Conservation (phyloP, 768 basidiomycete species). For the Suillus brevipes region DNA sequence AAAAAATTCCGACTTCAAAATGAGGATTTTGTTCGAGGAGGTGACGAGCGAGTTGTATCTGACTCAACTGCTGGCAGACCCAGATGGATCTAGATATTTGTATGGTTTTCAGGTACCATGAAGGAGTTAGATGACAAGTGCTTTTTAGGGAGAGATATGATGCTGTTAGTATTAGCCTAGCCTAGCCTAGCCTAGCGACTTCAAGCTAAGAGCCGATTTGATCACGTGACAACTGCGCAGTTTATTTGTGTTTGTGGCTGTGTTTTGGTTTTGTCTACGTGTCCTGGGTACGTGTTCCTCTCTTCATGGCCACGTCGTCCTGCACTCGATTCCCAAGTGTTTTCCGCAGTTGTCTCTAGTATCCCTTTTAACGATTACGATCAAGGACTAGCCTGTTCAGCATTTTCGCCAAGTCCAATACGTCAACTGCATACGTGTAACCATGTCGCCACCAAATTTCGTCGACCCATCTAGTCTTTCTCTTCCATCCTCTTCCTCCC, state of each 20-base stretch:
- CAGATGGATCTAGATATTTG: conserved; percentile 84
- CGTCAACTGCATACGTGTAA: conserved; percentile 7
- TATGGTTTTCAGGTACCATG: conserved; percentile 89
- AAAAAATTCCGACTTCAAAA: conserved; percentile 46
- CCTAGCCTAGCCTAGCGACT: no score
- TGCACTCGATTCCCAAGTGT: conserved; percentile 9
- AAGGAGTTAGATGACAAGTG: conserved; percentile 77
- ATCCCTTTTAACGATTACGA: not conserved
- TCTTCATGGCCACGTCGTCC: conserved; percentile 24
- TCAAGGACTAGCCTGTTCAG: not conserved
- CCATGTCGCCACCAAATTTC: conserved; percentile 28
- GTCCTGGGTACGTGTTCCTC: conserved; percentile 29
- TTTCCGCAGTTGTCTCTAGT: not conserved
- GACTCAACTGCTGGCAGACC: conserved; percentile 60
- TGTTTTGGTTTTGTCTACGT: conserved; percentile 32
- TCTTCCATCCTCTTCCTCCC: conserved; percentile 37
- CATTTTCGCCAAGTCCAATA: not conserved
- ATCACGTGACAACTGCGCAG: not conserved
- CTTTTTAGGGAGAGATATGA: no score
- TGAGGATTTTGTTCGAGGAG: conserved; percentile 87
- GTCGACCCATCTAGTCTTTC: conserved; percentile 42
- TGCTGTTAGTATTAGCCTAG: no score
- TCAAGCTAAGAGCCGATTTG: not conserved
- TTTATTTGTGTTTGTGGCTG: conserved; percentile 28
- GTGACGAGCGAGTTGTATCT: conserved; percentile 89